phyloP scores from a whole-genome alignment of 1,284 basidiomycete species.

The Trichosporon inkin region DNA sequence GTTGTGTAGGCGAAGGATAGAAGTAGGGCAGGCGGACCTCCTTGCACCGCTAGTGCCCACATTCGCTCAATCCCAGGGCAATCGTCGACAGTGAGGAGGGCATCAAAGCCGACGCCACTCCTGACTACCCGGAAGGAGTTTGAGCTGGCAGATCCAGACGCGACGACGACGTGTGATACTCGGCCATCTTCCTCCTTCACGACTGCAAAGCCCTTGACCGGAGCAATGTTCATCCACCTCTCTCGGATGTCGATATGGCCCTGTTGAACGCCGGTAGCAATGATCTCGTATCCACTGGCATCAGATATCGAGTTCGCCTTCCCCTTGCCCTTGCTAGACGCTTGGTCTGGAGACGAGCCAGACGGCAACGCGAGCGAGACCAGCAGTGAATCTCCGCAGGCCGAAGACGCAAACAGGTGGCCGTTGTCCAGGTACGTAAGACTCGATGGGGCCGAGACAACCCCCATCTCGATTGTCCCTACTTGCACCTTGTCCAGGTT shows the following conservation, averaged over 20 bases:
- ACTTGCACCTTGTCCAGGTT: constrained; percentile 52
- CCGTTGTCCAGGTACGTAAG: constrained; percentile 72
- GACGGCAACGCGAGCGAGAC: constrained; percentile 50
- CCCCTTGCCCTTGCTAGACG: constrained; percentile 35
- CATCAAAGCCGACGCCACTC: constrained; percentile 78
- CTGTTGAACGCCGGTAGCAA: constrained; percentile 18
- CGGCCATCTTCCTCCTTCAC: constrained; percentile 71
- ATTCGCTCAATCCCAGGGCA: constrained; percentile 59
- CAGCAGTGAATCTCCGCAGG: constrained; percentile 75
- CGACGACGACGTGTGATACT: constrained; percentile 79
- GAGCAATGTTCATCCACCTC: constrained; percentile 74
- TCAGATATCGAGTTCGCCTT: constrained; percentile 42
- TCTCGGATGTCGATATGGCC: constrained; percentile 59
- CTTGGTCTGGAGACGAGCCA: background rate
- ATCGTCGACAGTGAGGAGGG: constrained; percentile 61
- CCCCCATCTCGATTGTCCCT: constrained; percentile 65
- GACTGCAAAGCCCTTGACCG: constrained; percentile 76
- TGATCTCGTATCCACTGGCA: constrained; percentile 50
- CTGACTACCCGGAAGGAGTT: constrained; percentile 78
- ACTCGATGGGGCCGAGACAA: constrained; percentile 72
- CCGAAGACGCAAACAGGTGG: constrained; percentile 75
- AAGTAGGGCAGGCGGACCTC: constrained; percentile 21
- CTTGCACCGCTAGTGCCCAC: constrained; percentile 60
- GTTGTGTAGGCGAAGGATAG: constrained; percentile 29
- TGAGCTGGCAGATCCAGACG: constrained; percentile 75